Base-by-base conservation (phyloP, 139 green algal species). In the Haematococcus sp. region DNA sequence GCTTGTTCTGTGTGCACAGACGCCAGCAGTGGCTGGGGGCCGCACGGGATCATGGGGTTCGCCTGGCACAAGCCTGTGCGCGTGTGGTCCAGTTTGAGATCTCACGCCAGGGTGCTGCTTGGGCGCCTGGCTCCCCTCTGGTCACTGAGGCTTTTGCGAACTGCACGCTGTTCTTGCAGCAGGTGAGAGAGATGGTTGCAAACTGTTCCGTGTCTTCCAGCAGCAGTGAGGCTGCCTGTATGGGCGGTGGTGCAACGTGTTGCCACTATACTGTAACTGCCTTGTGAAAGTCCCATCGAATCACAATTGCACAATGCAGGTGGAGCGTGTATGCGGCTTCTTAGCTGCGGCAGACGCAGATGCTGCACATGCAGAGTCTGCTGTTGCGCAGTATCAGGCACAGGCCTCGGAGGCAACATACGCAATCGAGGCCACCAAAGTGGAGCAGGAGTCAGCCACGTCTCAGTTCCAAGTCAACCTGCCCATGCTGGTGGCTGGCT, bases 41-140 rank as follows among this genome's bases (percentile, higher is more conserved):
- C 4, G 40, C 59, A 28, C 46, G 58, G 17, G 67, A 46, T 27
- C 28, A 63, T 27, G 32, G n/a, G n/a, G 28, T 40, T 44, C 67
- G 68, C 1, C 35, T 73, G 3, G 9, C 23, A 1, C 49, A 75
- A 56, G 68, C 72, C 2, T 27, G 63, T 4, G 80, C 86, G 44
- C 76, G 70, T 4, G 51, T 84, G 31, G 63, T 88, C 22, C 80
- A 86, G 74, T 83, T 88, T 71, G 83, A 88, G 72, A 76, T 72
- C 58, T 86, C 80, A n/a, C 70, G 83, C 27, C 68, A 77, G 46
- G 83, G 83, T 17, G n/a, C 67, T 25, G 68, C 75, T 2, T 84
- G 77, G 76, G 71, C 46, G 4, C 73, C 72, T 46, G 70, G 49
- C 32, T 31, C 51, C 15, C 44, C 54, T 2, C 34, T 61, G 23